Evolutionary conservation across 345 rosid species (phyloP).

Genomic region (Leavenworthia alabamica): DNA sequence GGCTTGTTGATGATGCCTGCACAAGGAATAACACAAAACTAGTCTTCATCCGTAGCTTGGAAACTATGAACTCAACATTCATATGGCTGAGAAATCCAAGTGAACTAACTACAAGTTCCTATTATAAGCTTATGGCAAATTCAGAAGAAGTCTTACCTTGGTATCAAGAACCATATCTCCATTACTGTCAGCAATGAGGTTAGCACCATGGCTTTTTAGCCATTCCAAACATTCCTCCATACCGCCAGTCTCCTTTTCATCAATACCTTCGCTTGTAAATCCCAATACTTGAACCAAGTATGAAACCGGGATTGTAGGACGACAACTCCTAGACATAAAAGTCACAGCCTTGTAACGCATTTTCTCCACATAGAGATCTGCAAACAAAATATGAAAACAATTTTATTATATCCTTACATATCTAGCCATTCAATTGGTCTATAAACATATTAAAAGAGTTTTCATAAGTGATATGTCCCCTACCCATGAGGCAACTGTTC

Average conservation of each 20-base stretch:
- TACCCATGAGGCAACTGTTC: constrained; percentile 87
- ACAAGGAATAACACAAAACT: constrained; percentile 8
- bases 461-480: constrained; percentile 20
- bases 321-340: constrained; percentile 83
- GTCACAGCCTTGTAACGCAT: constrained; percentile 88
- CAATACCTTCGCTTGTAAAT: constrained; percentile 51
- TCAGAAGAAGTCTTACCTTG: constrained; percentile 42
- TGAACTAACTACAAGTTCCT: background rate
- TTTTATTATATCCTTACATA: background rate
- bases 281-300: constrained; percentile 72
- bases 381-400: constrained; percentile 10
- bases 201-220: constrained; percentile 88
- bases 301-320: constrained; percentile 76
- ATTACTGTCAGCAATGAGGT: constrained; percentile 44
- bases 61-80: background rate
- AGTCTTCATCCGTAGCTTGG: background rate
- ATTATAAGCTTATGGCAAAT: background rate
- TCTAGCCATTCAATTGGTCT: background rate
- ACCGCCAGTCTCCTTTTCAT: constrained; percentile 48
- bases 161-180: constrained; percentile 81
- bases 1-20: constrained; percentile 76
- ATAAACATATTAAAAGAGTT: constrained; percentile 6
- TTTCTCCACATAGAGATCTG: constrained; percentile 90
- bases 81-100: background rate
- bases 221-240: constrained; percentile 74